Evolutionary conservation across 208 protist species (phyloP).

Genomic region (Trypanosomatidae sp.): DNA sequence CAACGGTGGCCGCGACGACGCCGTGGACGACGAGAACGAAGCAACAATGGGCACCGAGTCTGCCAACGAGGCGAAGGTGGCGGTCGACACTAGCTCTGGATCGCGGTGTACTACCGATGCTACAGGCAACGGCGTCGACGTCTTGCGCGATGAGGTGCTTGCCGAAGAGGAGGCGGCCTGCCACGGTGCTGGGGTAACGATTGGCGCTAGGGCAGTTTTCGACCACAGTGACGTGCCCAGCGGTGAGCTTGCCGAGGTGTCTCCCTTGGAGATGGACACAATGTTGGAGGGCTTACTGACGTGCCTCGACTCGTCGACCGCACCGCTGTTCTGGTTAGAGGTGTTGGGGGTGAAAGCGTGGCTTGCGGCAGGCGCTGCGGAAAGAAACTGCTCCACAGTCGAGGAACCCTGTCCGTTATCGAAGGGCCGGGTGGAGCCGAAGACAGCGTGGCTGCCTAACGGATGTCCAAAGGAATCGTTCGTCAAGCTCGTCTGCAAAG

Average conservation of each 20-base stretch:
- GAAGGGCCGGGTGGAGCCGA: slow-evolving; percentile 44
- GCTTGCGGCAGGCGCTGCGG: slow-evolving; percentile 12
- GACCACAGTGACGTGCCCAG: not conserved
- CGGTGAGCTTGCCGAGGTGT: slow-evolving; percentile 6
- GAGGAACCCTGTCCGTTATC: slow-evolving; percentile 10
- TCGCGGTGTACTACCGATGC: slow-evolving; percentile 4
- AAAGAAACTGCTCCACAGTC: slow-evolving; percentile 44
- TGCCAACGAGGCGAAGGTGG: slow-evolving; percentile 3
- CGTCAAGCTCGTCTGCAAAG: slow-evolving; percentile 5
- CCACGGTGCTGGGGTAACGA: slow-evolving; percentile 1
- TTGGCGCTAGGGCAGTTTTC: slow-evolving; percentile 1
- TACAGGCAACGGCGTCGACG: not conserved
- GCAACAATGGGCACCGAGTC: not conserved
- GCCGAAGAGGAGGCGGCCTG: not conserved
- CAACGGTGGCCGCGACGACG: not conserved
- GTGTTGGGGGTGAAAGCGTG: slow-evolving; percentile 8
- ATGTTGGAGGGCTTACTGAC: slow-evolving; percentile 32
- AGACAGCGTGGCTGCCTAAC: slow-evolving; percentile 24
- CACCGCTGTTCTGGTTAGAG: not conserved
- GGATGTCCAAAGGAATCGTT: slow-evolving; percentile 52
- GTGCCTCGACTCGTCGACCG: slow-evolving; percentile 10
- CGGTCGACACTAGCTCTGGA: not conserved
- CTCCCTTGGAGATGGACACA: slow-evolving; percentile 24
- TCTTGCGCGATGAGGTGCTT: slow-evolving; percentile 4
- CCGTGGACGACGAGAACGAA: not conserved